These are phyloP conservation scores for Gnomoniopsis sp. DNA, from an alignment of 2,329 filamentous ascomycete species.

Conservation along the genomic window DNA sequence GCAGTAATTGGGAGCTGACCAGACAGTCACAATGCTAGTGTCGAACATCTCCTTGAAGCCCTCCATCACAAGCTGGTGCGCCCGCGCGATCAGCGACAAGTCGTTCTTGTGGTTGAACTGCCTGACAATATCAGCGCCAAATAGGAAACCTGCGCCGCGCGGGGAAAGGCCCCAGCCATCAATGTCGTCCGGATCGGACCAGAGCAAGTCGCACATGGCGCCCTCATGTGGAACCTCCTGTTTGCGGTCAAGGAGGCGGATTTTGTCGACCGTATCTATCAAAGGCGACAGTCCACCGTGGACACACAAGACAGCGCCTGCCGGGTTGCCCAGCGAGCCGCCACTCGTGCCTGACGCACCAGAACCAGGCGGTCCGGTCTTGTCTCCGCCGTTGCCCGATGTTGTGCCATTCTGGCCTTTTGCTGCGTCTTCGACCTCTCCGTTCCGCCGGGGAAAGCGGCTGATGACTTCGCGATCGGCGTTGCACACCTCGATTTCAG, in stretches of 20 bases:
- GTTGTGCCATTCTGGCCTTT: slow-evolving; percentile 21
- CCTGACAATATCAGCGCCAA: slow-evolving; percentile 93
- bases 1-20: slow-evolving; percentile 96
- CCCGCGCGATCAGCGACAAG: slow-evolving; percentile 84
- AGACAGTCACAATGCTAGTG: slow-evolving; percentile 94
- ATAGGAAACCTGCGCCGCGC: slow-evolving; percentile 91
- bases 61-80: slow-evolving; percentile 98
- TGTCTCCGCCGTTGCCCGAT: slow-evolving; percentile 35
- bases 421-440: slow-evolving; percentile 20
- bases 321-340: slow-evolving; percentile 62
- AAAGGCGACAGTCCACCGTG: slow-evolving; percentile 90
- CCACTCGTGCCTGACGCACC: slow-evolving; percentile 69
- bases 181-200: slow-evolving; percentile 97
- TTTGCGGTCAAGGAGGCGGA: slow-evolving; percentile 89
- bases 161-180: slow-evolving; percentile 95
- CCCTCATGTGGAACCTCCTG: slow-evolving; percentile 98
- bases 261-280: slow-evolving; percentile 93
- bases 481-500: slow-evolving; percentile 92
- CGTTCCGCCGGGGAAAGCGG: slow-evolving; percentile 57
- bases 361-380: slow-evolving; percentile 73
- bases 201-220: slow-evolving; percentile 96
- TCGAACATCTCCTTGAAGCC: slow-evolving; percentile 99
- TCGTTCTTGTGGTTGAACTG: slow-evolving; percentile 95
- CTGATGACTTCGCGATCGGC: slow-evolving; percentile 76
- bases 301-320: slow-evolving; percentile 88